Evolutionary conservation across 495 filamentous ascomycete species (phyloP).

Genomic region (Jackrogersella multiformis): DNA sequence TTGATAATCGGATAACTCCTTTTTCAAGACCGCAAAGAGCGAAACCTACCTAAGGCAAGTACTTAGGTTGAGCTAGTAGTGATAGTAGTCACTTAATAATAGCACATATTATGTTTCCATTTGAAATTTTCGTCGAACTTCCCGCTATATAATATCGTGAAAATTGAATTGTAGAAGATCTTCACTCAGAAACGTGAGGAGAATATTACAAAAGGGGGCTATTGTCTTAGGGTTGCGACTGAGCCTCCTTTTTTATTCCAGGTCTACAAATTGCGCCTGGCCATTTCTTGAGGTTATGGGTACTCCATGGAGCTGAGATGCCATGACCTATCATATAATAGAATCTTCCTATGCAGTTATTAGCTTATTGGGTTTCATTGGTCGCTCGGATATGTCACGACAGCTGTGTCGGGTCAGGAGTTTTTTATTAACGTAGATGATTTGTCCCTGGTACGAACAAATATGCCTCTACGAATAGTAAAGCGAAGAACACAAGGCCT

Average conservation of each 20-base stretch:
- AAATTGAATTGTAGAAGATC: background rate
- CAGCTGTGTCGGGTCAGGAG: constrained; percentile 8
- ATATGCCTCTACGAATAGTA: background rate
- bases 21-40: background rate
- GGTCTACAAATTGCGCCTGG: background rate
- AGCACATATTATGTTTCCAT: background rate
- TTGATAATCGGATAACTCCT: background rate
- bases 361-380: constrained; percentile 9
- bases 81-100: background rate
- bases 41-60: no score
- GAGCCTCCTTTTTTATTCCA: background rate
- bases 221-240: background rate
- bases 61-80: background rate
- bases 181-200: background rate
- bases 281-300: background rate
- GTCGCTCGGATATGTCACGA: background rate
- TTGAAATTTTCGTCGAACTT: background rate
- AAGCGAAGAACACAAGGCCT: background rate
- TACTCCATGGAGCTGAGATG: constrained; percentile 1
- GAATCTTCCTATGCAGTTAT: background rate
- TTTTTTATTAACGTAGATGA: constrained; percentile 1
- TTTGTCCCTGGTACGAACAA: background rate
- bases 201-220: background rate
- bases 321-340: background rate
- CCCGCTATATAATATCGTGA: background rate